Conservation (phyloP, 257 asterid species). For the Verbena officinalis region DNA sequence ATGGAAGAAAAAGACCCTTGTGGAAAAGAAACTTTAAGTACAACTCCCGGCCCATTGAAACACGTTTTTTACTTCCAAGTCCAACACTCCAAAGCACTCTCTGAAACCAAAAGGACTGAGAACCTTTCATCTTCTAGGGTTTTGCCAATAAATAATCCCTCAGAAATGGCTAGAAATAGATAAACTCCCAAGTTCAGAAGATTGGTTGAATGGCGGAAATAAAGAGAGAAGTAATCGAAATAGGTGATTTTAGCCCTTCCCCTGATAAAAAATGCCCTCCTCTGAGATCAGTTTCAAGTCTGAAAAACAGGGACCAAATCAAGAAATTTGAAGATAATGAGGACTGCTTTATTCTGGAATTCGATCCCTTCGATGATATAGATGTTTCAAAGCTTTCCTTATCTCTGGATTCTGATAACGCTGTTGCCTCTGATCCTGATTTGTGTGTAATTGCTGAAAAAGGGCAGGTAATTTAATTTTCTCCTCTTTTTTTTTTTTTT, state of each 20-base stretch:
- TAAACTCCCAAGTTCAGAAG: not conserved
- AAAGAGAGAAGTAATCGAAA: not conserved
- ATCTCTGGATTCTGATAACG: slow-evolving; percentile 2
- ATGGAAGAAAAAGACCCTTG: too few relatives aligned
- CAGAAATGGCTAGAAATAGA: not conserved
- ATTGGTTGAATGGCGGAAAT: not conserved
- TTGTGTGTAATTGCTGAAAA: slow-evolving; percentile 42
- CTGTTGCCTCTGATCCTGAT: too few relatives aligned
- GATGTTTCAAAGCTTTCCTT: slow-evolving; percentile 15
- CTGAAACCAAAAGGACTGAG: too few relatives aligned
- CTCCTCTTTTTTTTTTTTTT: not conserved
- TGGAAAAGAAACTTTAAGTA: too few relatives aligned
- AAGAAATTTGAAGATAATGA: slow-evolving; percentile 41
- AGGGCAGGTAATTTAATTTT: slow-evolving; percentile 41
- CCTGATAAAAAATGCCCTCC: slow-evolving; percentile 31
- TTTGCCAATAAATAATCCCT: not conserved
- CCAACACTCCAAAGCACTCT: too few relatives aligned
- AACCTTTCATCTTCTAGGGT: not conserved
- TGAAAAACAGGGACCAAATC: slow-evolving; percentile 40
- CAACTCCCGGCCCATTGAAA: not conserved
- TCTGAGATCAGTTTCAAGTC: slow-evolving; percentile 34
- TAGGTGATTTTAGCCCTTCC: not conserved
- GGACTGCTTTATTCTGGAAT: slow-evolving; percentile 56
- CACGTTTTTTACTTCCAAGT: not conserved
- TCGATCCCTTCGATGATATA: slow-evolving; percentile 40